phyloP scores from a whole-genome alignment of 1,284 basidiomycete species.

The Irpex rosettiformis region DNA sequence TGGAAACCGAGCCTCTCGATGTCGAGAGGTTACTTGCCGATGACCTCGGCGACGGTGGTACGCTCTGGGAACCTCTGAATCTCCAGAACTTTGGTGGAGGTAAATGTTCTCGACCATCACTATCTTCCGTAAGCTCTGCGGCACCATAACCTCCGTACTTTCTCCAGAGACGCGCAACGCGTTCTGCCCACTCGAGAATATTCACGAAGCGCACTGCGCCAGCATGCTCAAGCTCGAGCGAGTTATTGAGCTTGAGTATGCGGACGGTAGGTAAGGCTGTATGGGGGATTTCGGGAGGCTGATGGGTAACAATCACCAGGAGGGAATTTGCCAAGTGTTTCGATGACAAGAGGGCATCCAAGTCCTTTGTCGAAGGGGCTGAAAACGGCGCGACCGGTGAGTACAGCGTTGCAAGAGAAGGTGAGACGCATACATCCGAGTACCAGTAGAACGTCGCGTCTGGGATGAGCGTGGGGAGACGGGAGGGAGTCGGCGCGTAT shows the following conservation, averaged over 20 bases:
- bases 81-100: constrained; percentile 19
- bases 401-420: not conserved
- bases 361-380: constrained; percentile 38
- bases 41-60: constrained; percentile 22
- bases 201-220: constrained; percentile 49
- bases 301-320: constrained; percentile 47
- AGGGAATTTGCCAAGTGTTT: constrained; percentile 41
- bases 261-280: constrained; percentile 37
- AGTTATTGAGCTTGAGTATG: constrained; percentile 38
- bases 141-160: constrained; percentile 31
- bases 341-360: constrained; percentile 44
- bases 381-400: constrained; percentile 8
- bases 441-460: constrained; percentile 44
- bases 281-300: constrained; percentile 35
- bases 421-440: constrained; percentile 40
- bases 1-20: constrained; percentile 13
- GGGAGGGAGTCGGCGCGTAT: constrained; percentile 29
- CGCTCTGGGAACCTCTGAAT: constrained; percentile 23
- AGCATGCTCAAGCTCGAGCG: constrained; percentile 41
- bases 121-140: constrained; percentile 30
- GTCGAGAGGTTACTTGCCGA: constrained; percentile 19
- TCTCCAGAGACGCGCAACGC: constrained; percentile 45
- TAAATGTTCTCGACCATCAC: constrained; percentile 22
- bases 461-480: constrained; percentile 21
- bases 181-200: constrained; percentile 50